A percentile compares a stretch with the other conserved stretches of the same genome.
phyloP scores from a whole-genome alignment of 202 grass and related monocot species.

The Setaria italica region DNA sequence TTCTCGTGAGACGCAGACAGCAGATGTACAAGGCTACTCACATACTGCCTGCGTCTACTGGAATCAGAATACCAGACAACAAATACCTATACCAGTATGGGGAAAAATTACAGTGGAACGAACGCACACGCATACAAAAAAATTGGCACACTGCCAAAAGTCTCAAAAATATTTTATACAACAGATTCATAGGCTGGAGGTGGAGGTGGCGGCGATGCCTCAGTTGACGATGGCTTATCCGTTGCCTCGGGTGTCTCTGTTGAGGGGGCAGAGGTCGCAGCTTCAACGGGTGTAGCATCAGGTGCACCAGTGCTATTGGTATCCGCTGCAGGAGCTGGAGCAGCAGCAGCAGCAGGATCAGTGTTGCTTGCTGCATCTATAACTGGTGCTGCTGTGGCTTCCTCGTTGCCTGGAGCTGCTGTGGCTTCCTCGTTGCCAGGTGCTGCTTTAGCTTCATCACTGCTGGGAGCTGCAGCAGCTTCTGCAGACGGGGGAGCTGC shows the following conservation, averaged over 20 bases:
- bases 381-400: conserved; percentile 28
- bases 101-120: conserved; percentile 42
- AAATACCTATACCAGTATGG: conserved; percentile 47
- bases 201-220: conserved; percentile 31
- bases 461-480: conserved; percentile 20
- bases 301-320: conserved; percentile 17
- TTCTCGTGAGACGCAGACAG: conserved; percentile 38
- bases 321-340: conserved; percentile 34
- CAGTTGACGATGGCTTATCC: conserved; percentile 46
- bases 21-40: conserved; percentile 63
- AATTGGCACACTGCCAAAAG: conserved; percentile 49
- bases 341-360: conserved; percentile 14
- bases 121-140: conserved; percentile 42
- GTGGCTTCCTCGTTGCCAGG: conserved; percentile 33
- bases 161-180: conserved; percentile 51
- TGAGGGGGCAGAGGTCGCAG: conserved; percentile 21
- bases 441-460: conserved; percentile 3
- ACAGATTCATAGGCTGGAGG: conserved; percentile 6
- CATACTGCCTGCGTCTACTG: conserved; percentile 42
- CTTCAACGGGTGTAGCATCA: conserved; percentile 36
- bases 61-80: conserved; percentile 5
- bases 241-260: conserved; percentile 23
- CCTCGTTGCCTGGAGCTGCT: conserved; percentile 5
- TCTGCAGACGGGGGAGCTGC: conserved; percentile 6
- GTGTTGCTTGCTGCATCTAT: conserved; percentile 32